Percentiles rank a stretch among this genome's conserved stretches.
These are phyloP conservation scores for Brassica balearica DNA, from an alignment of 441 rosid genomes.

Conservation along the genomic window DNA sequence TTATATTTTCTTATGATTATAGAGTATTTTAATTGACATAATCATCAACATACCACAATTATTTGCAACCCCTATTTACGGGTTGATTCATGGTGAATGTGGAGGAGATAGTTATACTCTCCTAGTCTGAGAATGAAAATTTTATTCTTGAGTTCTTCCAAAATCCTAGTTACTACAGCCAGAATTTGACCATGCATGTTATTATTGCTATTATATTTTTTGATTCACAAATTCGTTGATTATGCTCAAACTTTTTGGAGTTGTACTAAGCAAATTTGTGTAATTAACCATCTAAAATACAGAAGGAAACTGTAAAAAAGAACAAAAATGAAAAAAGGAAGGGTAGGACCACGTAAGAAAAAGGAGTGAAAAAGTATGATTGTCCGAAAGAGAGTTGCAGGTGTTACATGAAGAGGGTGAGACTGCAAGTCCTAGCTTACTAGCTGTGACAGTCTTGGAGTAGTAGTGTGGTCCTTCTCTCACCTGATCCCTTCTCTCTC, in stretches of 20 bases:
- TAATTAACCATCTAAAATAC: background rate
- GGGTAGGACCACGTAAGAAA: constrained; percentile 47
- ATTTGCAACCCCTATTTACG: background rate
- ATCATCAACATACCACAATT: background rate
- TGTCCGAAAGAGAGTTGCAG: constrained; percentile 46
- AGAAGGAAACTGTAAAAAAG: constrained; percentile 3
- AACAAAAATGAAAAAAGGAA: background rate
- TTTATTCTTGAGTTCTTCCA: background rate
- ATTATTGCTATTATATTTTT: background rate
- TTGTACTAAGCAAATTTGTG: background rate
- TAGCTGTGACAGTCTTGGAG: constrained; percentile 47
- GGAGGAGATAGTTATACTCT: background rate
- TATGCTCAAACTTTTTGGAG: background rate
- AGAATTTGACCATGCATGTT: background rate
- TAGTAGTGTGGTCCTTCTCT: constrained; percentile 50
- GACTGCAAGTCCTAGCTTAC: constrained; percentile 43
- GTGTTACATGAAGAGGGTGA: constrained; percentile 49
- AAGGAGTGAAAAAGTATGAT: constrained; percentile 47
- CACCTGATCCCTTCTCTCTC: constrained; percentile 40
- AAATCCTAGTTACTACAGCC: background rate
- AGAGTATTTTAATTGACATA: too few relatives aligned
- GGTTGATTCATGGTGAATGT: background rate
- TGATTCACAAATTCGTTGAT: background rate
- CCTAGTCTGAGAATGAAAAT: background rate
- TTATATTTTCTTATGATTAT: too few relatives aligned